Percentiles rank a stretch among this genome's conserved stretches.
These are phyloP conservation scores for Trypanosoma boissoni DNA, from an alignment of 208 protist species.

Conservation along the genomic window DNA sequence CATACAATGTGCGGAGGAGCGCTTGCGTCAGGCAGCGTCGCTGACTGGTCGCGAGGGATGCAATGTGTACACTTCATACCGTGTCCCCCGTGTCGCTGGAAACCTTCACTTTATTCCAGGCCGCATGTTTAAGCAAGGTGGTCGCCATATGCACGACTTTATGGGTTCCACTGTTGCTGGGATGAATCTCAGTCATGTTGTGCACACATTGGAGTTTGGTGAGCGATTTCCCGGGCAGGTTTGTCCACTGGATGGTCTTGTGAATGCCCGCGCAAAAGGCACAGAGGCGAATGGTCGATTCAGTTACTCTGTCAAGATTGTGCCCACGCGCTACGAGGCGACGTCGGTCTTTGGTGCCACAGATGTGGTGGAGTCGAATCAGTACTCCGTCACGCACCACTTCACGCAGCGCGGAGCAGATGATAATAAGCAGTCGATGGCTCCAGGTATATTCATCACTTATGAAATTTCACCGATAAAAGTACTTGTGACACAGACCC, in stretches of 20 bases:
- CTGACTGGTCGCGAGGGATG: conserved; percentile 62
- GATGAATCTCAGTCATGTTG: conserved; percentile 77
- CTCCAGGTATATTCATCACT: conserved; percentile 83
- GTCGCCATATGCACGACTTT: conserved; percentile 58
- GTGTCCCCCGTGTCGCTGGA: conserved; percentile 75
- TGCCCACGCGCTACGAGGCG: conserved; percentile 75
- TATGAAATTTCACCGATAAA: conserved; percentile 88
- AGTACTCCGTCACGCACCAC: conserved; percentile 90
- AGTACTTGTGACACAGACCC: conserved; percentile 43
- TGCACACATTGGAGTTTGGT: conserved; percentile 84
- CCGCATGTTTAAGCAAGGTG: conserved; percentile 36
- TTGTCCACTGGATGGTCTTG: conserved; percentile 69
- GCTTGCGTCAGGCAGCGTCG: conserved; percentile 27
- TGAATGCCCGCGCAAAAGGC: conserved; percentile 26
- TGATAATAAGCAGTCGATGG: conserved; percentile 12
- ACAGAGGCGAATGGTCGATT: conserved; percentile 66
- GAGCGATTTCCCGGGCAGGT: conserved; percentile 60
- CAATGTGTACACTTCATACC: conserved; percentile 63
- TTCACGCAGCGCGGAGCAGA: conserved; percentile 31
- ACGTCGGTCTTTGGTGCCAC: conserved; percentile 30
- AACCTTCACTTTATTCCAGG: conserved; percentile 83
- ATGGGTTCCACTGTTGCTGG: conserved; percentile 36
- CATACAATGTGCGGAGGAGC: conserved; percentile 68
- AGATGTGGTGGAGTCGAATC: conserved; percentile 60
- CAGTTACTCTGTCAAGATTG: conserved; percentile 87